Conservation (phyloP, 768 basidiomycete species). For the Chalciporus pseudorubinellus region DNA sequence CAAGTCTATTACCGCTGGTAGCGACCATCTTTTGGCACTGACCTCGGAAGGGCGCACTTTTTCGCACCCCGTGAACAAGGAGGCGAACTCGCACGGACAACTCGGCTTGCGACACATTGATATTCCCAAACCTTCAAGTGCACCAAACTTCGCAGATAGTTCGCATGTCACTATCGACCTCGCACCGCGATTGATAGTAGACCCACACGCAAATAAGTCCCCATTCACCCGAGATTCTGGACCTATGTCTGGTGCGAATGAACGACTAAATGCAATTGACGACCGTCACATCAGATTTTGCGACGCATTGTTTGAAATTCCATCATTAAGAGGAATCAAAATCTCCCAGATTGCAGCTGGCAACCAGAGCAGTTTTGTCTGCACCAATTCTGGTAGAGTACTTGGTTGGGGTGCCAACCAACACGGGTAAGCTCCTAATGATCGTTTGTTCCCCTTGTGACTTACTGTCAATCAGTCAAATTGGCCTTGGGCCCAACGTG, state of each 20-base stretch:
- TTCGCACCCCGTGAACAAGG: constrained; percentile 68
- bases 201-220: constrained; percentile 49
- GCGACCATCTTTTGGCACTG: constrained; percentile 67
- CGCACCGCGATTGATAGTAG: constrained; percentile 51
- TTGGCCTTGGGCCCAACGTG: constrained; percentile 69
- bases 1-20: constrained; percentile 68
- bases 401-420: constrained; percentile 91
- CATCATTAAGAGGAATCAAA: constrained; percentile 60
- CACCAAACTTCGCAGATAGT: constrained; percentile 12
- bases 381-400: constrained; percentile 67
- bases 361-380: constrained; percentile 66
- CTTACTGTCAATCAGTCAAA: constrained; percentile 51
- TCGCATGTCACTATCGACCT: constrained; percentile 50
- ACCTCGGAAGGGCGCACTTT: constrained; percentile 75
- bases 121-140: constrained; percentile 35
- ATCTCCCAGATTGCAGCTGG: constrained; percentile 74
- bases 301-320: constrained; percentile 72
- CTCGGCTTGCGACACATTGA: constrained; percentile 72
- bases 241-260: constrained; percentile 21
- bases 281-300: constrained; percentile 59
- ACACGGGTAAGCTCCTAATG: constrained; percentile 53
- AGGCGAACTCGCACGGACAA: constrained; percentile 80
- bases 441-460: not conserved
- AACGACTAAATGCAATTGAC: constrained; percentile 28
- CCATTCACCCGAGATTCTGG: constrained; percentile 34